Percentiles rank a stretch among this genome's conserved stretches.
These are phyloP conservation scores for Aureobasidium mangrovei DNA, from an alignment of 2,329 filamentous ascomycete species.

Conservation along the genomic window DNA sequence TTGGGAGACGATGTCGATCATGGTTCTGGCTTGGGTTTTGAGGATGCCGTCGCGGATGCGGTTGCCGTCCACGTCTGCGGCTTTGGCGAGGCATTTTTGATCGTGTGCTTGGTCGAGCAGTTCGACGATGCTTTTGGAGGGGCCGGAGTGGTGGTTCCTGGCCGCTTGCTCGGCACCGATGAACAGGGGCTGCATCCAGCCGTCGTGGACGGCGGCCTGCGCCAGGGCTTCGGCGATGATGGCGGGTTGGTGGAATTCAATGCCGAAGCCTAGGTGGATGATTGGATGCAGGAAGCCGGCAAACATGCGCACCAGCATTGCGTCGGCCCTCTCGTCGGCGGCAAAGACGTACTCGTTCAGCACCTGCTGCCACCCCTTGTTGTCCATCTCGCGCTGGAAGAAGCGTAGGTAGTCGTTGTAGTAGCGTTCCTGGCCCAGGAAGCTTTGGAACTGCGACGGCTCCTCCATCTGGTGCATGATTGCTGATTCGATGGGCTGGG, in stretches of 20 bases:
- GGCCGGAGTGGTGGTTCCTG: conserved; percentile 18
- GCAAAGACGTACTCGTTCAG: conserved; percentile 62
- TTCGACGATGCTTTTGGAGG: conserved; percentile 40
- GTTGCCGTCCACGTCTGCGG: conserved; percentile 48
- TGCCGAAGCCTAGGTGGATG: conserved; percentile 75
- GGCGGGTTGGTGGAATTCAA: conserved; percentile 75
- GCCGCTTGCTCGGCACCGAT: conserved; percentile 41
- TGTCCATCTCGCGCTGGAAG: conserved; percentile 65
- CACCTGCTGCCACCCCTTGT: conserved; percentile 51
- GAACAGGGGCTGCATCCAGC: conserved; percentile 49
- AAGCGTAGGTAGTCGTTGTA: conserved; percentile 70
- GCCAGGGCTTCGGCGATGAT: conserved; percentile 74
- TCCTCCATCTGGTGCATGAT: conserved; percentile 50
- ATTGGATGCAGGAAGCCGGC: conserved; percentile 67
- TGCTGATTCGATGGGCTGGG: conserved; percentile 35
- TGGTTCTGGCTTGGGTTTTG: conserved; percentile 51
- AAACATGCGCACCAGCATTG: conserved; percentile 61
- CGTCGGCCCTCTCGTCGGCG: conserved; percentile 54
- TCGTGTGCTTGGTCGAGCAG: conserved; percentile 53
- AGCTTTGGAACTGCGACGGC: conserved; percentile 46
- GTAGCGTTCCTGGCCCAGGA: conserved; percentile 54
- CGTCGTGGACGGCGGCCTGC: conserved; percentile 61
- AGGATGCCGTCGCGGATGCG: conserved; percentile 64
- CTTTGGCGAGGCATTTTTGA: conserved; percentile 48
- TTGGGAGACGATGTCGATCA: conserved; percentile 51